Base-by-base conservation (phyloP, 805 yeast species). In the Blastobotrys peoriensis region DNA sequence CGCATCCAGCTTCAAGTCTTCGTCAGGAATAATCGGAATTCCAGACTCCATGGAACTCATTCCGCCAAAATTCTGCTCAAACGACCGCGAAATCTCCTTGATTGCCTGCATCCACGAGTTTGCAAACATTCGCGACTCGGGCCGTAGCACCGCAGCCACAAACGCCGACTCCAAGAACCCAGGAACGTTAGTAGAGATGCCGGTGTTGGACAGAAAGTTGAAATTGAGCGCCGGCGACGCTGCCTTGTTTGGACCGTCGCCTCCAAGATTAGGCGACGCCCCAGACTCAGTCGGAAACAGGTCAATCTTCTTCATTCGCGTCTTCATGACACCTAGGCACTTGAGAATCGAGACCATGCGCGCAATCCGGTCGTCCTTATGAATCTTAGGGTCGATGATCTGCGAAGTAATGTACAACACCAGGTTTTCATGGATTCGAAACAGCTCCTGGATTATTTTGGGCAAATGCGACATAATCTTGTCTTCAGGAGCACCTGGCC, bases 141-240 rank as follows among this genome's bases (percentile, higher is more conserved):
- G 96, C 1, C 91, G 72, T 25, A 86, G 68, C 15, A 89, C 74
- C 1, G 88, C 86, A 52, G 83, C 77, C 0, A 76, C 69, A 28
- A 89, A 68, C 10, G 93, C 86, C 2, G 88, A 71, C 61, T 91
- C 98, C 44, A 91, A 71, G 59, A 88, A 82, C 1, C 95, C 83
- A 3, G 97, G 96, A 16, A 89, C 50, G 57, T 55, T 5, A 55
- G 50, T 18, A 52, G 41, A 16, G 52, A 38, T 6, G 37, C 49
- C 6, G 13, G 46, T 40, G 2, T 51, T 40, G 38, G 34, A 20
- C 13, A 33, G 33, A 22, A 34, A 15, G 10, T n/a, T 17, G 16
- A 34, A 34, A 15, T 34, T 34, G 16, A 15, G 16, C 36, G 19
- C 13, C 16, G 36, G 19, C 8, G 19, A n/a, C 13, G 10, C 36